Evolutionary conservation across 352 stramenopile species (phyloP).

Genomic region (Pythium monospermum): DNA sequence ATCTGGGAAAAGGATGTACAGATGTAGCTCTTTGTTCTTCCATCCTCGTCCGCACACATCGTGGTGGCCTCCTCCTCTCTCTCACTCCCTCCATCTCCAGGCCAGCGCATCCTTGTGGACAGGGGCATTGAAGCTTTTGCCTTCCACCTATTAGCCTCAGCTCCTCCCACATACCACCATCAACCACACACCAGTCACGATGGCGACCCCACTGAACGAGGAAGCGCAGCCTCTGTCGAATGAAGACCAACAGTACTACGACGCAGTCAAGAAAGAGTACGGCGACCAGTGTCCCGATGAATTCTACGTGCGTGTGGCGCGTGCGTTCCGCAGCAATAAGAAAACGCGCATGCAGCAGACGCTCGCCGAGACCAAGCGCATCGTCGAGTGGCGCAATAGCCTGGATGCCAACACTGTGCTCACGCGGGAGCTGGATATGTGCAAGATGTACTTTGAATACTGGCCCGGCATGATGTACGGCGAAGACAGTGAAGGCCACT

Average conservation of each 20-base stretch:
- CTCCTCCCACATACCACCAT: no score
- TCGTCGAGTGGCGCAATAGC: conserved; percentile 49
- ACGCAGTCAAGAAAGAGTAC: conserved; percentile 46
- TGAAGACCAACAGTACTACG: conserved; percentile 55
- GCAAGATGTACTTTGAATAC: conserved; percentile 60
- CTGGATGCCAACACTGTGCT: conserved; percentile 48
- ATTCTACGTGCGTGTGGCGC: conserved; percentile 51
- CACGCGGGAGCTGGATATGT: conserved; percentile 40
- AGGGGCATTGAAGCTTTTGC: neutral
- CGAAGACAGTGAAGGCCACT: conserved; percentile 65
- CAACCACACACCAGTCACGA: neutral
- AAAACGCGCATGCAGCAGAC: conserved; percentile 67
- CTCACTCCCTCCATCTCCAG: neutral
- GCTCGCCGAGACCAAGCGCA: conserved; percentile 52
- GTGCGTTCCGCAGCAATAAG: conserved; percentile 57
- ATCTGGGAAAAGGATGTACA: no score
- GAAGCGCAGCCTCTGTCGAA: conserved; percentile 40
- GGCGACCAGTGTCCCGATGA: conserved; percentile 56
- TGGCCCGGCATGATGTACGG: conserved; percentile 63
- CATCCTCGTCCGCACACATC: no score
- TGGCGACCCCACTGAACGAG: conserved; percentile 27
- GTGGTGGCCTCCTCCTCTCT: neutral
- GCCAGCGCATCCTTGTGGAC: neutral
- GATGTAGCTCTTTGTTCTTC: neutral
- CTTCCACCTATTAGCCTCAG: neutral